Evolutionary conservation across 192 early-diverging fungal genomes (phyloP), one percentile per base, ranked within the genome.

Genomic region (Kappamyces sp.): DNA sequence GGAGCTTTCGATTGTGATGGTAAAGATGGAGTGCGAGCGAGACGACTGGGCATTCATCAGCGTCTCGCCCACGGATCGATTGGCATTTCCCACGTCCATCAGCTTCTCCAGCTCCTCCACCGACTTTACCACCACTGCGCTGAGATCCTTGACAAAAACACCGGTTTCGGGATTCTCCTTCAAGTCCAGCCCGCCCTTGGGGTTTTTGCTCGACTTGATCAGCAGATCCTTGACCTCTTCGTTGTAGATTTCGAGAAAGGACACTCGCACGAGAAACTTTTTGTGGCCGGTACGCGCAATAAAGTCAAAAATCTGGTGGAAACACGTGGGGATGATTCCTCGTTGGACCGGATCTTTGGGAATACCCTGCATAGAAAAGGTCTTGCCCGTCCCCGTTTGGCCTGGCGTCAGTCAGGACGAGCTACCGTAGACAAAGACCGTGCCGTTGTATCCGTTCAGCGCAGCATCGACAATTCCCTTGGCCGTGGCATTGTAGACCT

Each of bases 101-200:
- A 74, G 54, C 10, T 65, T 47, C 34, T 81, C 78, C 74, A 84
- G 74, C 51, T 84, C 83, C 44, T 74, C 71, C 33, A 81, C 78
- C 40, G 62, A 68, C 54, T 84, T 84, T 58, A 84, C 79, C 1
- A 84, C 72, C 41, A 71, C 67, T 0, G 74, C 61, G 2, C 68
- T 58, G 15, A 84, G 63, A 53, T 84, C 83, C 54, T 81, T 81
- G 48, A 84, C 83, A 65, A 81, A 84, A 3, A 84, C 77, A n/a
- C 83, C 83, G 23, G 71, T 78, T n/a, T 84, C 83, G 3, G 83
- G 80, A 49, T 83, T 69, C 51, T 84, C 83, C 49, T 84, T 84
- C 6, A 84, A 55, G 43, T 84, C 83, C 12, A 84, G 62, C 5
- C 66, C 65, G 39, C 63, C 61, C 42, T 65, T 65, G 43, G 68